A percentile compares a stretch with the other conserved stretches of the same genome.
Evolutionary conservation across 2,329 filamentous ascomycete species (phyloP).

Genomic region (Teratosphaeriaceae sp.): DNA sequence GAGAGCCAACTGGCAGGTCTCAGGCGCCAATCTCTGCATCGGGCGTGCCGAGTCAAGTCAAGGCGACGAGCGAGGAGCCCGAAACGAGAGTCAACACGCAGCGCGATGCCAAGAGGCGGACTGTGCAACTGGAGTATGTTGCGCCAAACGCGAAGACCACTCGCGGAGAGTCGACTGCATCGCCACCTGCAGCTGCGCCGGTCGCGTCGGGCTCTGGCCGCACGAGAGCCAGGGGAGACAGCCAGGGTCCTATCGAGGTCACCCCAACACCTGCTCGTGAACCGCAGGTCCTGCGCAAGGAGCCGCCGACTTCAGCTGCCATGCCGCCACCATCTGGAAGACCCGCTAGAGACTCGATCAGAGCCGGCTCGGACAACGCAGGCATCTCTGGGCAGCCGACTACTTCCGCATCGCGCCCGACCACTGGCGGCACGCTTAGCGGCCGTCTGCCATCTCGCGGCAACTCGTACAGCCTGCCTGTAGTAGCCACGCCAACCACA

Average conservation of each 20-base stretch:
- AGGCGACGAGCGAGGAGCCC: constrained; percentile 15
- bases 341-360: constrained; percentile 42
- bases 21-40: constrained; percentile 15
- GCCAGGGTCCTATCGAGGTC: constrained; percentile 45
- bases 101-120: constrained; percentile 84
- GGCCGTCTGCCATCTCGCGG: constrained; percentile 64
- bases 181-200: constrained; percentile 21
- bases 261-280: constrained; percentile 23
- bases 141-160: constrained; percentile 81
- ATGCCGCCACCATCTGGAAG: constrained; percentile 30
- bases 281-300: constrained; percentile 15
- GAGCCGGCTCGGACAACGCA: constrained; percentile 43
- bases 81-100: constrained; percentile 45
- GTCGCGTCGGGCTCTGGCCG: constrained; percentile 27
- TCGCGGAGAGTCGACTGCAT: constrained; percentile 51
- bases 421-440: constrained; percentile 71
- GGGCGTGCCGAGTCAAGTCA: constrained; percentile 13
- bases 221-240: constrained; percentile 50
- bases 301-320: constrained; percentile 15
- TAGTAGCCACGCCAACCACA: constrained; percentile 76
- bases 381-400: constrained; percentile 29
- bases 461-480: constrained; percentile 78
- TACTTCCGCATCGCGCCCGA: constrained; percentile 54
- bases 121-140: constrained; percentile 96
- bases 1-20: constrained; percentile 61